A percentile compares a stretch with the other conserved stretches of the same genome.
Evolutionary conservation across 169 alveolate genomes (phyloP).

Genomic region (Babesia bovis): DNA sequence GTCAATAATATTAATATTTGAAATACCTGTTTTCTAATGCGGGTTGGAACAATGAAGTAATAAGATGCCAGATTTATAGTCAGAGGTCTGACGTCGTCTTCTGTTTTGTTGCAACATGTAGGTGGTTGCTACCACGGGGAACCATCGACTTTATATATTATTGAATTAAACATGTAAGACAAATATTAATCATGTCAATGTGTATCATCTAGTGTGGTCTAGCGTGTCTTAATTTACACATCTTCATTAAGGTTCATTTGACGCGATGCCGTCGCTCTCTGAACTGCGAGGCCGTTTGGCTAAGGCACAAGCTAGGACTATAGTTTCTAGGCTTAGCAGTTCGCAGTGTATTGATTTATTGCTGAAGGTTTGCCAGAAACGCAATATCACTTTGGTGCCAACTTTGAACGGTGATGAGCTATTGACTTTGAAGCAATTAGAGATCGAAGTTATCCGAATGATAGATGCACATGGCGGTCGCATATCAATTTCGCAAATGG

Average conservation of each 20-base stretch:
- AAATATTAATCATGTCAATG: too few relatives aligned
- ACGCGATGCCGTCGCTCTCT: slow-evolving; percentile 46
- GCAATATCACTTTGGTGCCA: slow-evolving; percentile 39
- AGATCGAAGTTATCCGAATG: slow-evolving; percentile 25
- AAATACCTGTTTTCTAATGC: too few relatives aligned
- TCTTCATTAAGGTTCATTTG: background rate
- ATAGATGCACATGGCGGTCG: slow-evolving; percentile 54
- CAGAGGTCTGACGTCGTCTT: too few relatives aligned
- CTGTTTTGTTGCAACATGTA: too few relatives aligned
- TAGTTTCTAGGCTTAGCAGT: slow-evolving; percentile 48
- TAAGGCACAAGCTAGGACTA: slow-evolving; percentile 46
- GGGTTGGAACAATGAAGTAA: too few relatives aligned
- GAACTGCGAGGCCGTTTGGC: slow-evolving; percentile 62
- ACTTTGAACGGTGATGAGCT: slow-evolving; percentile 54
- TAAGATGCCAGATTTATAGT: too few relatives aligned
- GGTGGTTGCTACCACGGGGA: too few relatives aligned
- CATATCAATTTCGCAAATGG: slow-evolving; percentile 36
- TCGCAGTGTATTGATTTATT: slow-evolving; percentile 63
- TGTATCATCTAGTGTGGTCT: background rate
- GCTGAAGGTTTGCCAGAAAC: slow-evolving; percentile 57
- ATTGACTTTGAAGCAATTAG: slow-evolving; percentile 57
- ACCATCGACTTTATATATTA: too few relatives aligned
- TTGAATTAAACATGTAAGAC: too few relatives aligned
- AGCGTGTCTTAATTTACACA: background rate
- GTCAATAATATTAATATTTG: too few relatives aligned